Conservation (phyloP, 140 eudicot species). For the Stevia rebaudiana region DNA sequence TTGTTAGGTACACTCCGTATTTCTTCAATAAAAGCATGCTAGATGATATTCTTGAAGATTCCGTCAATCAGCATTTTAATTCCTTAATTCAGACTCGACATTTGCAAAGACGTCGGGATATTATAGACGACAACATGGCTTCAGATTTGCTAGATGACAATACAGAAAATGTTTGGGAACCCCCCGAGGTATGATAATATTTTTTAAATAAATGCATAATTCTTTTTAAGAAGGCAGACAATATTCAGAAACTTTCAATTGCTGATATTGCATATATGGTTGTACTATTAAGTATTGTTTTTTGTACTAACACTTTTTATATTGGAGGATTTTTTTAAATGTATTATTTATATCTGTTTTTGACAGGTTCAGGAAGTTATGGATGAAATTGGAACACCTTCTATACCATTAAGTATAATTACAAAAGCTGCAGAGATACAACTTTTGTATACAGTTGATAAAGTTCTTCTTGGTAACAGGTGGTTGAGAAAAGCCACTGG, state of each 20-base stretch:
- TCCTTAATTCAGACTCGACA: slow-evolving; percentile 65
- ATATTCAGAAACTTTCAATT: not conserved
- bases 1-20: slow-evolving; percentile 83
- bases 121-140: slow-evolving; percentile 54
- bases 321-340: not conserved
- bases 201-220: not conserved
- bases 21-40: slow-evolving; percentile 81
- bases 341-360: not conserved
- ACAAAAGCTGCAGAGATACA: slow-evolving; percentile 81
- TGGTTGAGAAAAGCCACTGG: slow-evolving; percentile 94
- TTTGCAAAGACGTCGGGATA: slow-evolving; percentile 69
- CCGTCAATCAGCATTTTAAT: slow-evolving; percentile 79
- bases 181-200: slow-evolving; percentile 58
- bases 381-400: slow-evolving; percentile 74
- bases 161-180: slow-evolving; percentile 78
- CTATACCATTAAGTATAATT: slow-evolving; percentile 51
- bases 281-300: not conserved
- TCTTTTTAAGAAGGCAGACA: not conserved
- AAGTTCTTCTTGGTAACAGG: slow-evolving; percentile 78
- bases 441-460: slow-evolving; percentile 74
- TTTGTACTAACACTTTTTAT: not conserved
- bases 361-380: slow-evolving; percentile 78
- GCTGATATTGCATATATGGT: not conserved
- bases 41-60: slow-evolving; percentile 91
- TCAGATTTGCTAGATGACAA: slow-evolving; percentile 72